Conservation (phyloP, 495 filamentous ascomycete genomes). For the Aspergillus olivimuriae region DNA sequence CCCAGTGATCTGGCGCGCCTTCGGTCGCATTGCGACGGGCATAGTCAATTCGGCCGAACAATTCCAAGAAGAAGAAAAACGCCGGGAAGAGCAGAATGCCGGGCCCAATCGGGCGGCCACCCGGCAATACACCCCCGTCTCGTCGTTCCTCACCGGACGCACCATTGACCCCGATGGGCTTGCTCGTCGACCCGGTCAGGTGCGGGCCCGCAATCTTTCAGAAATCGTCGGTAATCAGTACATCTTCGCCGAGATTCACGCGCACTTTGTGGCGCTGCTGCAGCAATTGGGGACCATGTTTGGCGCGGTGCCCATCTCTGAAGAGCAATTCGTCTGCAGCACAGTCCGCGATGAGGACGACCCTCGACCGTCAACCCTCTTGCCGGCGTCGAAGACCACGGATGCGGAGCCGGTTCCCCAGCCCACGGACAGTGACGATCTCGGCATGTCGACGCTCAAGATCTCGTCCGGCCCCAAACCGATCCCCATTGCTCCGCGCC, state of each 20-base stretch:
- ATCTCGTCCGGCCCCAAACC: slow-evolving; percentile 36
- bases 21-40: slow-evolving; percentile 68
- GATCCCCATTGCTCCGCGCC: slow-evolving; percentile 38
- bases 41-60: slow-evolving; percentile 62
- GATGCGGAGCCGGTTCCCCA: slow-evolving; percentile 14
- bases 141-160: slow-evolving; percentile 58
- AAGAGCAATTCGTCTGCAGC: slow-evolving; percentile 40
- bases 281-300: slow-evolving; percentile 55
- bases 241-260: slow-evolving; percentile 84
- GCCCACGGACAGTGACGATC: slow-evolving; percentile 27
- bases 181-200: slow-evolving; percentile 42
- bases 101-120: slow-evolving; percentile 16
- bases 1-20: slow-evolving; percentile 65
- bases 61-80: slow-evolving; percentile 42
- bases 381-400: slow-evolving; percentile 13
- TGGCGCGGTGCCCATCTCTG: slow-evolving; percentile 37
- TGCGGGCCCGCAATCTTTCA: slow-evolving; percentile 69
- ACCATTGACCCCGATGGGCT: slow-evolving; percentile 53
- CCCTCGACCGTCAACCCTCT: slow-evolving; percentile 17
- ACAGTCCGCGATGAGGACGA: slow-evolving; percentile 30
- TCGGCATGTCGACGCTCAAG: slow-evolving; percentile 32
- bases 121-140: slow-evolving; percentile 48
- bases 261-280: slow-evolving; percentile 67
- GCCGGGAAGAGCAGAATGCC: slow-evolving; percentile 35
- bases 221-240: slow-evolving; percentile 82